Evolutionary conservation across 2,329 filamentous ascomycete genomes (phyloP).

Genomic region (Penicillium sp.): DNA sequence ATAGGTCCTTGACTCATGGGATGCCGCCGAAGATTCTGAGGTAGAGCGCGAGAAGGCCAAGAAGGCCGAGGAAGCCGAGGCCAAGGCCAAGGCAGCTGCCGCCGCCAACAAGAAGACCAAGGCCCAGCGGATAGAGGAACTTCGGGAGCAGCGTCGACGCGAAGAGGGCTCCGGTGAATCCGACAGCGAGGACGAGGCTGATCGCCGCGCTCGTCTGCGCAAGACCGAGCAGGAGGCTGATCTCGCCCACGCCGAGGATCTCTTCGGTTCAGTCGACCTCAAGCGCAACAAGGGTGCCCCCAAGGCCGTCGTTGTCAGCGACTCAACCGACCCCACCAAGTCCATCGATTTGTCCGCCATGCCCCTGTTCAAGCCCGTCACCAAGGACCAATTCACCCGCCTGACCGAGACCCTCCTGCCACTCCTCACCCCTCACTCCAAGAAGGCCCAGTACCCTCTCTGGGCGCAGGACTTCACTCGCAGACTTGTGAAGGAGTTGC

Average conservation of each 20-base stretch:
- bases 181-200: slow-evolving; percentile 68
- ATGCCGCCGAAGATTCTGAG: slow-evolving; percentile 94
- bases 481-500: slow-evolving; percentile 80
- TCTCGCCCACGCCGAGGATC: slow-evolving; percentile 82
- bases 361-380: slow-evolving; percentile 82
- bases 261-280: slow-evolving; percentile 76
- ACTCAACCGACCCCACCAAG: slow-evolving; percentile 70
- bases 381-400: slow-evolving; percentile 79
- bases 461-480: slow-evolving; percentile 92
- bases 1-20: slow-evolving; percentile 93
- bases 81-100: slow-evolving; percentile 83
- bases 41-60: slow-evolving; percentile 92
- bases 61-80: slow-evolving; percentile 81
- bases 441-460: slow-evolving; percentile 85
- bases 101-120: slow-evolving; percentile 90
- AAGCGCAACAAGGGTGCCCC: slow-evolving; percentile 64
- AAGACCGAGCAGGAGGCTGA: slow-evolving; percentile 83
- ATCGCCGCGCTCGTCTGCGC: slow-evolving; percentile 70
- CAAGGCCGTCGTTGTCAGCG: slow-evolving; percentile 63
- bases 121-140: slow-evolving; percentile 79
- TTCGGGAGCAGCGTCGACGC: slow-evolving; percentile 62
- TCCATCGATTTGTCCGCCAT: slow-evolving; percentile 78
- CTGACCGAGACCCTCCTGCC: slow-evolving; percentile 78
- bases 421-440: slow-evolving; percentile 69
- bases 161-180: slow-evolving; percentile 59